A percentile compares a stretch with the other conserved stretches of the same genome.
Evolutionary conservation across 2,329 filamentous ascomycete species (phyloP).

Genomic region (Hypoxylon sp.): DNA sequence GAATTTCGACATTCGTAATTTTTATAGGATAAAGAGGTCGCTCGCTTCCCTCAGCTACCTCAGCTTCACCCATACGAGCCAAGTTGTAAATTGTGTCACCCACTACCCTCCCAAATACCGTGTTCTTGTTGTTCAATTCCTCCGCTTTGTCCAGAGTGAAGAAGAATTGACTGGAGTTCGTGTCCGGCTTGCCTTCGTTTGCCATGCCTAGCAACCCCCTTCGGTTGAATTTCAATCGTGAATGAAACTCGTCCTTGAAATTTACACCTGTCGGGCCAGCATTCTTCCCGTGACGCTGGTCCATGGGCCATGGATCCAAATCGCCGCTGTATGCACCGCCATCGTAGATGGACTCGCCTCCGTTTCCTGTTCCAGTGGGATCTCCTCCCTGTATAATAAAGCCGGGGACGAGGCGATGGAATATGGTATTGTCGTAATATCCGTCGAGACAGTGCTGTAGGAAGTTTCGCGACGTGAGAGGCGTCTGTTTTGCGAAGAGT

Average conservation of each 20-base stretch:
- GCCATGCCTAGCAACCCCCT: conserved; percentile 96
- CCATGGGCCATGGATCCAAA: conserved; percentile 80
- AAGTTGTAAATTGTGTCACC: conserved; percentile 97
- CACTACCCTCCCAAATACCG: conserved; percentile 90
- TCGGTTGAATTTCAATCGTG: conserved; percentile 91
- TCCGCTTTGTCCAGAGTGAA: conserved; percentile 88
- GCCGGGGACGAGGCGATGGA: conserved; percentile 91
- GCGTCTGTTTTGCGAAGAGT: conserved; percentile 95
- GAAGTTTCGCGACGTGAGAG: conserved; percentile 93
- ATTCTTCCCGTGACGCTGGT: conserved; percentile 73
- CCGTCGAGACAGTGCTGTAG: conserved; percentile 94
- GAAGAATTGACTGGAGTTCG: conserved; percentile 98
- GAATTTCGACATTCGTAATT: conserved; percentile 80
- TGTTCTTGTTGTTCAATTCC: conserved; percentile 91
- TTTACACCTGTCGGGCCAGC: conserved; percentile 72
- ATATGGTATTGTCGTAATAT: conserved; percentile 94
- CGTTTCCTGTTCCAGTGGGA: conserved; percentile 91
- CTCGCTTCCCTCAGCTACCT: conserved; percentile 83
- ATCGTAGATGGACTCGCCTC: conserved; percentile 93
- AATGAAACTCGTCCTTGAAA: conserved; percentile 90
- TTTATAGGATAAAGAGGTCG: conserved; percentile 88
- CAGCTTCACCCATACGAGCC: conserved; percentile 91
- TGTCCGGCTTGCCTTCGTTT: conserved; percentile 82
- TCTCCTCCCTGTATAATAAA: conserved; percentile 97
- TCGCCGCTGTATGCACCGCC: conserved; percentile 81